Evolutionary conservation across 768 basidiomycete genomes (phyloP).

Genomic region (Podaxis pistillaris): DNA sequence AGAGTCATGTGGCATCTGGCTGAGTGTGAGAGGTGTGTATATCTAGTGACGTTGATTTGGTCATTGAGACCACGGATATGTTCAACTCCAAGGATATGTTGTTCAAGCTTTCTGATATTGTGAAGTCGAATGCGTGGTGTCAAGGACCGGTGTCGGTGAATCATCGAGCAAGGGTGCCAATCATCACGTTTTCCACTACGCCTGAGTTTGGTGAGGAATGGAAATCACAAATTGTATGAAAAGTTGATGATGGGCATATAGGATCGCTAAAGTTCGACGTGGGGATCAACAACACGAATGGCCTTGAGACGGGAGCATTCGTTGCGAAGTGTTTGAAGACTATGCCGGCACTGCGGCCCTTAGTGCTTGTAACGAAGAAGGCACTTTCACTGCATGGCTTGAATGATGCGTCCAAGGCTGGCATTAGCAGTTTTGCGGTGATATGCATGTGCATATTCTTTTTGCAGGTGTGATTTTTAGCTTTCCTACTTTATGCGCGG

Average conservation of each 20-base stretch:
- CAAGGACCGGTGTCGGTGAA: slow-evolving; percentile 28
- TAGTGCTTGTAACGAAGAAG: slow-evolving; percentile 62
- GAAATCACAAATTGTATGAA: not conserved
- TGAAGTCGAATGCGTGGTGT: slow-evolving; percentile 45
- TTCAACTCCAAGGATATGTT: slow-evolving; percentile 39
- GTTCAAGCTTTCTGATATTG: slow-evolving; percentile 44
- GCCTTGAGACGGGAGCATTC: slow-evolving; percentile 47
- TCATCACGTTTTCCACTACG: slow-evolving; percentile 56
- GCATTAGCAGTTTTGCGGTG: slow-evolving; percentile 66
- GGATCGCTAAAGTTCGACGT: slow-evolving; percentile 65
- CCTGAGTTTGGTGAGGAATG: slow-evolving; percentile 35
- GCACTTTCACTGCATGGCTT: slow-evolving; percentile 56
- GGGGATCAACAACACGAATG: slow-evolving; percentile 61
- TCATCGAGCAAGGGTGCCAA: slow-evolving; percentile 47
- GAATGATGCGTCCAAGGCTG: slow-evolving; percentile 62
- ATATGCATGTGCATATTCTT: slow-evolving; percentile 66
- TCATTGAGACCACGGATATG: slow-evolving; percentile 24
- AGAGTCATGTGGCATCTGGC: not conserved
- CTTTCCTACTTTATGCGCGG: not conserved
- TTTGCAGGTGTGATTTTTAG: slow-evolving; percentile 38
- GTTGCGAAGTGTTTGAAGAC: slow-evolving; percentile 51
- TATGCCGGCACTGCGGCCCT: slow-evolving; percentile 57
- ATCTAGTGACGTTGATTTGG: slow-evolving; percentile 22
- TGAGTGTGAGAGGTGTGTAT: not conserved
- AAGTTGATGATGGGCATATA: slow-evolving; percentile 20